Base-by-base conservation (phyloP, 768 basidiomycete species). In the Calocera cornea region DNA sequence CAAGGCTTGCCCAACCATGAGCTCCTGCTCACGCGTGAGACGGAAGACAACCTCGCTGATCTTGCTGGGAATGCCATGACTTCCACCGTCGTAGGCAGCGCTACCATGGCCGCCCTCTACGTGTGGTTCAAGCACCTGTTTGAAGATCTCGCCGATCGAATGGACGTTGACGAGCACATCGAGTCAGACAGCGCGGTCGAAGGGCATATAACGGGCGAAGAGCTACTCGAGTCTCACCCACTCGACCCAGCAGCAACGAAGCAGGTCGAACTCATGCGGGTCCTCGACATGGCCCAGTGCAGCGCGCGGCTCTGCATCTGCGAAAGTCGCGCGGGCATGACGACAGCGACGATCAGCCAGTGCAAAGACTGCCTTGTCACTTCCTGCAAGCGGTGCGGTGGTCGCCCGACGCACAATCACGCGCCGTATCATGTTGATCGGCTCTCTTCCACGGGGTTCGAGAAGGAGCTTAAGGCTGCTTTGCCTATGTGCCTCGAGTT, bases 1-100 rank as follows among this genome's bases (percentile, higher is more conserved):
- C 95, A 97, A 75, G 95, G 95, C 36, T 84, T 97, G 41, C 95
- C 95, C 0, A 86, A 95, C 34, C 90, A 95, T 76, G 90, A 93
- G 75, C 82, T 97, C 1, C 82, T 97, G 22, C 82, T 97, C 66
- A 97, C 95, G 1, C 87, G 92, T 64, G 95, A 97, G 77, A 91
- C 84, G n/a, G 90, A 95, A 75, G 95, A 97, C 75, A 88, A 97
- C 68, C 81, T 97, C 7, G 92, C 93, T 1, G 93, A 97, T 76
- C 81, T 97, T 17, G 94, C 95, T 22, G 95, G 95, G 1, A 97
- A 97, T 73, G 95, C 95, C 69, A 97, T 97, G 95, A 94, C 93
- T 0, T 92, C 94, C 2, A 97, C 95, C 0, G 95, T 97, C 29
- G 94, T 97, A 33, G 95, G 95, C 0, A 84, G 91, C 2, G 88